phyloP scores from a whole-genome alignment of 768 basidiomycete genomes.

The Tylopilus balloui region DNA sequence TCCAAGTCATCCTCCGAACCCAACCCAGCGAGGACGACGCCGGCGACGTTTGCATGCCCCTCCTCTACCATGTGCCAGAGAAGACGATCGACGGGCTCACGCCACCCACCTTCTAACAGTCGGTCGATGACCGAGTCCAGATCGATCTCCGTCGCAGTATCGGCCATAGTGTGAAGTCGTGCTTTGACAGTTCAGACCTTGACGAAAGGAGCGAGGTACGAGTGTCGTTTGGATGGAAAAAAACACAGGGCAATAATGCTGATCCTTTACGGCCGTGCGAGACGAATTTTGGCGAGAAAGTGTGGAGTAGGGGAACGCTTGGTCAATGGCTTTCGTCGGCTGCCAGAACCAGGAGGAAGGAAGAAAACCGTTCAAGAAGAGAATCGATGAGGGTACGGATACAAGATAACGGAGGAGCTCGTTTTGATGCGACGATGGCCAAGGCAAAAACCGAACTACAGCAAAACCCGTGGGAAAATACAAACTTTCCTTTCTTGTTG shows the following conservation, averaged over 20 bases:
- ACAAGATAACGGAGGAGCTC: conserved; percentile 31
- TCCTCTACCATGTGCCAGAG: conserved; percentile 5
- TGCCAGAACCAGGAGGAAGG: conserved; percentile 22
- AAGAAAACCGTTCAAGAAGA: conserved; percentile 9
- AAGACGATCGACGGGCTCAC: conserved; percentile 24
- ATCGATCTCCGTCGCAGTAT: conserved; percentile 89
- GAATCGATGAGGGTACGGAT: conserved; percentile 34
- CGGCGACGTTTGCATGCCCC: neutral
- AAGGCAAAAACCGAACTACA: conserved; percentile 32
- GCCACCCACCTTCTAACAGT: conserved; percentile 86
- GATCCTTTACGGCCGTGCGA: conserved; percentile 18
- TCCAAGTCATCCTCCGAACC: neutral
- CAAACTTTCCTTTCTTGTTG: neutral
- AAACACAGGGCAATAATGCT: conserved; percentile 23
- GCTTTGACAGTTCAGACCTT: conserved; percentile 1
- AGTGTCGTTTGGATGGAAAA: conserved; percentile 25
- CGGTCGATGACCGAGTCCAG: conserved; percentile 99
- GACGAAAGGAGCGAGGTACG: conserved; percentile 18
- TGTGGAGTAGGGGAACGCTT: neutral
- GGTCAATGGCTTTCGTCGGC: conserved; percentile 17
- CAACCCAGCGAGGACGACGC: conserved; percentile 1
- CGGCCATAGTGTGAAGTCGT: conserved; percentile 52
- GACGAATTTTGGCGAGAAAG: conserved; percentile 19
- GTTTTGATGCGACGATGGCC: conserved; percentile 28
- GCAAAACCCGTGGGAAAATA: conserved; percentile 30